Evolutionary conservation across 176 grass and related monocot species (phyloP).

Genomic region (Pontederia paniculata): DNA sequence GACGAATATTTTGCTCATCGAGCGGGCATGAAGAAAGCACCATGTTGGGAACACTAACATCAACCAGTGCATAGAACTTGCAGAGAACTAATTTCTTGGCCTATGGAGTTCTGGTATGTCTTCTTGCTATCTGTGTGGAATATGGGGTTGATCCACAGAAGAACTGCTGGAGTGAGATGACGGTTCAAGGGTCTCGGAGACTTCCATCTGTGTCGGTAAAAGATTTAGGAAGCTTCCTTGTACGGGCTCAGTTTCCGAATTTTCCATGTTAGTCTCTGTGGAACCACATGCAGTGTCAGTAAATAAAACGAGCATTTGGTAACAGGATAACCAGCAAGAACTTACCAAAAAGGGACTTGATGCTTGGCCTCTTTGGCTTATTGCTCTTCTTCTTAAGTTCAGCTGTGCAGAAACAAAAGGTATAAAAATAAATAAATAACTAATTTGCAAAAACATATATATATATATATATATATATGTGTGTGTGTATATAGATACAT

Average conservation of each 20-base stretch:
- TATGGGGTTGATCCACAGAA: slow-evolving; percentile 59
- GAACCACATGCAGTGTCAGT: slow-evolving; percentile 4
- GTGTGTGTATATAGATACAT: too few species aligned
- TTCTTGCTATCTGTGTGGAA: slow-evolving; percentile 60
- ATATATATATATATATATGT: too few species aligned
- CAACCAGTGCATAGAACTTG: too few species aligned
- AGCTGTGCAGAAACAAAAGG: slow-evolving; percentile 53
- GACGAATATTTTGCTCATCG: too few species aligned
- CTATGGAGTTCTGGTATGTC: too few species aligned
- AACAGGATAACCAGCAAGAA: slow-evolving; percentile 1
- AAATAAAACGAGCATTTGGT: not conserved
- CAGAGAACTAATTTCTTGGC: not conserved
- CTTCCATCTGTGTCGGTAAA: slow-evolving; percentile 69
- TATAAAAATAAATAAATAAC: not conserved
- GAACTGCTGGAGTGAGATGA: slow-evolving; percentile 71
- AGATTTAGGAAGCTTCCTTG: slow-evolving; percentile 84
- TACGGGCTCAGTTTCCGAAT: slow-evolving; percentile 33
- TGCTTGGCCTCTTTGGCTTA: slow-evolving; percentile 93
- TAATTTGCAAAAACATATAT: too few species aligned
- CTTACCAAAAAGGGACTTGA: slow-evolving; percentile 97
- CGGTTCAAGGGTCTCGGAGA: slow-evolving; percentile 37
- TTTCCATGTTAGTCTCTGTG: slow-evolving; percentile 39
- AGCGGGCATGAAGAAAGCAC: not conserved
- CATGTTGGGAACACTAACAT: too few species aligned
- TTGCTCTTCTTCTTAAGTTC: slow-evolving; percentile 89